phyloP scores from a whole-genome alignment of 2,329 filamentous ascomycete species.

The Phaeosphaeria sp. region DNA sequence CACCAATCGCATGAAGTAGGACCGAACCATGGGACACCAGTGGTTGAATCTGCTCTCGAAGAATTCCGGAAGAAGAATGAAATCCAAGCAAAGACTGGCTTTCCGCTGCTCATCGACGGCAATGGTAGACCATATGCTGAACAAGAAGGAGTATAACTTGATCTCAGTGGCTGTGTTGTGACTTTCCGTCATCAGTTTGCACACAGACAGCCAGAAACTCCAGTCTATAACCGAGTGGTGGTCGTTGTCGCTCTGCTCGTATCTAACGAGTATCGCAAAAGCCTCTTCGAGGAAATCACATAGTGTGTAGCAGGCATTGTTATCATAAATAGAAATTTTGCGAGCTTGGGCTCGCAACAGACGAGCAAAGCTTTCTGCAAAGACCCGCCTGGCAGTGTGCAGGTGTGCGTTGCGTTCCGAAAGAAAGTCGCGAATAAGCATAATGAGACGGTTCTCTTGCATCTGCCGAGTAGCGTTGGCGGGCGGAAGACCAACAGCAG shows the following conservation, averaged over 20 bases:
- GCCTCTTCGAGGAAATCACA: constrained; percentile 90
- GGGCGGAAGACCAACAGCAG: constrained; percentile 67
- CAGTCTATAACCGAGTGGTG: constrained; percentile 69
- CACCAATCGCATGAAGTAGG: constrained; percentile 88
- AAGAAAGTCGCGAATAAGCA: constrained; percentile 81
- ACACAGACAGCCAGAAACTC: constrained; percentile 85
- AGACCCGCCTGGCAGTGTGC: constrained; percentile 68
- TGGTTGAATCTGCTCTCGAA: constrained; percentile 88
- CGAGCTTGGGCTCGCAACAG: constrained; percentile 77
- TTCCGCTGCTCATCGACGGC: constrained; percentile 71
- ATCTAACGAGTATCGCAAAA: constrained; percentile 70
- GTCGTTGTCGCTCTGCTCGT: constrained; percentile 55
- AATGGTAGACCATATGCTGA: constrained; percentile 78
- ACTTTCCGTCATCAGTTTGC: constrained; percentile 77
- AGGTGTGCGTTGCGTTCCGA: constrained; percentile 64
- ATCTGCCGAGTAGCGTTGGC: constrained; percentile 78
- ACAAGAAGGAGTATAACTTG: constrained; percentile 81
- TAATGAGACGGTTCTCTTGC: constrained; percentile 86
- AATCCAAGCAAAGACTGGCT: constrained; percentile 71
- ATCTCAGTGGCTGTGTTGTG: constrained; percentile 92
- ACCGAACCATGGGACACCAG: constrained; percentile 94
- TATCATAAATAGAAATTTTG: constrained; percentile 80
- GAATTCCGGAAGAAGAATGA: constrained; percentile 74
- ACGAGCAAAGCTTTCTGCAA: constrained; percentile 75
- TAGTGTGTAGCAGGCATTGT: constrained; percentile 84